Evolutionary conservation across 2,329 filamentous ascomycete species (phyloP), one percentile per base, ranked within the genome.

Genomic region (Botrytis sinoallii): DNA sequence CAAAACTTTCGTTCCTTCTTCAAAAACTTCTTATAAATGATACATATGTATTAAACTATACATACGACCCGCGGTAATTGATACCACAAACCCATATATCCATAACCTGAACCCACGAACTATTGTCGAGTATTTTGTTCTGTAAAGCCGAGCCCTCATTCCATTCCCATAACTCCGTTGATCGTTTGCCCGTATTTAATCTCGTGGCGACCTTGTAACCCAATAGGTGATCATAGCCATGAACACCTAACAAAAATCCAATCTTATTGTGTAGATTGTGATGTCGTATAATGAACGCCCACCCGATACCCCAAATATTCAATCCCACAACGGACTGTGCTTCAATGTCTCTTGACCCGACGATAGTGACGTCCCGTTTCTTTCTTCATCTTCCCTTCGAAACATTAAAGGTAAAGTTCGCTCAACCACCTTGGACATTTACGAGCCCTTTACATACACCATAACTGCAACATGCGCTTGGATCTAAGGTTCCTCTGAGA

Each of bases 391-490:
- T 68, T 12, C 22, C 14, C 35, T 6, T 69, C 38, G 6, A 32
- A 68, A 9, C 40, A 42, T 57, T 25, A 16, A 42, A 42, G 10
- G 7, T 0, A n/a, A 57, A 20, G 7, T 16, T 42, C 18, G 35
- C 48, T 69, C n/a, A 69, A 57, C 66, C 71, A 40, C 71, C 64
- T 32, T 59, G 48, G 25, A 72, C 40, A 32, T 72, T 72, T 10
- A 72, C 71, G 10, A 68, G 63, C 0, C 52, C n/a, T 7, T 59
- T 69, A 22, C 71, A 72, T 2, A 60, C 44, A 32, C 71, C 71
- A 48, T 72, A 72, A 55, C 63, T 68, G 32, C 71, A 72, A 18
- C 71, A 72, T 35, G 71, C 71, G 63, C 71, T 72, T 32, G 71
- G 71, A 48, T 72, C 71, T n/a, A 72, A 40, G 12, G 57, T 57